Evolutionary conservation across 495 filamentous ascomycete genomes (phyloP).

Genomic region (Neurospora intermedia): DNA sequence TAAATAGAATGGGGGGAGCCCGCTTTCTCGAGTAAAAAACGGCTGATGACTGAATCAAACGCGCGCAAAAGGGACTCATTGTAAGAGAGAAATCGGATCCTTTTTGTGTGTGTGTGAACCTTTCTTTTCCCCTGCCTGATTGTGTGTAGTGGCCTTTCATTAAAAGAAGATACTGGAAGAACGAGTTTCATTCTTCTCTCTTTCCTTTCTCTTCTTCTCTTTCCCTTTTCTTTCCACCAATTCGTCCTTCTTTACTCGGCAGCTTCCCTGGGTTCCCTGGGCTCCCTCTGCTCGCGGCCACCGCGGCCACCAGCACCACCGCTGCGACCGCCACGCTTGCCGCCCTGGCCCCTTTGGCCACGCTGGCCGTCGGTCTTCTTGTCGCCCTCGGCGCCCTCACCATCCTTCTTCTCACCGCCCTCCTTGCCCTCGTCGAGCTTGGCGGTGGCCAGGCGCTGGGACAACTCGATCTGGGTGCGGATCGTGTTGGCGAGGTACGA

Average conservation of each 20-base stretch:
- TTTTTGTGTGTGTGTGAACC: neutral
- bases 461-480: conserved; percentile 96
- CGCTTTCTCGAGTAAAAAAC: neutral
- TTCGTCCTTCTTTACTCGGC: conserved; percentile 13
- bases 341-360: conserved; percentile 14
- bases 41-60: neutral
- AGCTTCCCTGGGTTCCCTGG: conserved; percentile 28
- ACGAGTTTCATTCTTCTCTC: conserved; percentile 1
- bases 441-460: conserved; percentile 83
- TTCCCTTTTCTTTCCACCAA: neutral
- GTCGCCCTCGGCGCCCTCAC: conserved; percentile 17
- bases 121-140: neutral
- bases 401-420: conserved; percentile 31
- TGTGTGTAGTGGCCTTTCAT: neutral
- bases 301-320: conserved; percentile 29
- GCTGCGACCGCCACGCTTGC: conserved; percentile 32
- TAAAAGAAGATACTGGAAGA: neutral
- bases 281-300: conserved; percentile 29
- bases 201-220: conserved; percentile 3
- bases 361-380: conserved; percentile 19
- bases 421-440: conserved; percentile 55
- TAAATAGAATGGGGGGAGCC: neutral
- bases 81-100: neutral
- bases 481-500: conserved; percentile 97
- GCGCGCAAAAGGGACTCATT: neutral